Conservation (phyloP, 495 filamentous ascomycete genomes). For the Aspergillus asperescens region DNA sequence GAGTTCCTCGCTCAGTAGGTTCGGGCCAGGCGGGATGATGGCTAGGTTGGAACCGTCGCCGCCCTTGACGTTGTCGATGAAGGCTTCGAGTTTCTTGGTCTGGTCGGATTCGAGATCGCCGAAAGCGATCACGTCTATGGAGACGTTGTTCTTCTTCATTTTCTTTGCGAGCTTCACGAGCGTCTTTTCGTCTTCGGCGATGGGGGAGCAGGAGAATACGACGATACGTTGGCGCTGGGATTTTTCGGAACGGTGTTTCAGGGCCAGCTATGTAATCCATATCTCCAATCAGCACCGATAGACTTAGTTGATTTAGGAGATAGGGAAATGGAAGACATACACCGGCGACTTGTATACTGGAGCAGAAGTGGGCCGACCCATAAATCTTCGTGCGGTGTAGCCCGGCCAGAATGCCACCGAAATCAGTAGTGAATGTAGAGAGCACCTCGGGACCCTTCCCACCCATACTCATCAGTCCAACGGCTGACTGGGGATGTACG, state of each 20-base stretch:
- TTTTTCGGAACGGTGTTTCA: slow-evolving; percentile 98
- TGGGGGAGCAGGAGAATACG: slow-evolving; percentile 88
- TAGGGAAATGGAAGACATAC: slow-evolving; percentile 46
- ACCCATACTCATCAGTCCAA: slow-evolving; percentile 98
- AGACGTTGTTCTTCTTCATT: slow-evolving; percentile 95
- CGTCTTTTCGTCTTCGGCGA: slow-evolving; percentile 80
- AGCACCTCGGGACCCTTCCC: slow-evolving; percentile 94
- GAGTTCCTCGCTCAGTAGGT: slow-evolving; percentile 88
- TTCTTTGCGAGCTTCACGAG: slow-evolving; percentile 88
- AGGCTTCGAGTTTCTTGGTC: slow-evolving; percentile 85
- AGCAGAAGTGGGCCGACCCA: slow-evolving; percentile 78
- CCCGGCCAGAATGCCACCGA: slow-evolving; percentile 90
- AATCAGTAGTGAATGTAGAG: slow-evolving; percentile 90
- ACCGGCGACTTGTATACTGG: slow-evolving; percentile 87
- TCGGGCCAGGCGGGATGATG: slow-evolving; percentile 83
- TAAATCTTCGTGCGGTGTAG: slow-evolving; percentile 92
- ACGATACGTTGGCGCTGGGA: slow-evolving; percentile 91
- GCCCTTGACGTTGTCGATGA: slow-evolving; percentile 86
- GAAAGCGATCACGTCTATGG: slow-evolving; percentile 89
- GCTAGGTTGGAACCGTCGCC: slow-evolving; percentile 86
- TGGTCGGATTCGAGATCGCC: slow-evolving; percentile 88
- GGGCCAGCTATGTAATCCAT: slow-evolving; percentile 71
- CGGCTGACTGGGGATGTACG: slow-evolving; percentile 91
- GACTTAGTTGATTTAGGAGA: background rate
- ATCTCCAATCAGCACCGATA: background rate